phyloP scores from a whole-genome alignment of 441 rosid genomes.

The Croton setiger region DNA sequence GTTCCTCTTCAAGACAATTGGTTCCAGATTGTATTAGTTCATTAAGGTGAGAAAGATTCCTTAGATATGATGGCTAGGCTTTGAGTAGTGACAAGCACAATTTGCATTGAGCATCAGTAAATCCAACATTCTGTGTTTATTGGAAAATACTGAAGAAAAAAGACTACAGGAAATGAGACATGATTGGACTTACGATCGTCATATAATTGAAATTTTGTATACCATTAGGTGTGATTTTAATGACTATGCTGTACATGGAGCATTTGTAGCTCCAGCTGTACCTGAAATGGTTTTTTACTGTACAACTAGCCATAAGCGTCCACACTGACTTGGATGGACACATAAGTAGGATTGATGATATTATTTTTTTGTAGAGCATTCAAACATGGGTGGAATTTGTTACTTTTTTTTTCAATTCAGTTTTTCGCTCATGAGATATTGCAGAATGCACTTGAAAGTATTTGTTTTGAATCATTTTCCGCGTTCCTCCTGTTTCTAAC shows the following conservation, averaged over 20 bases:
- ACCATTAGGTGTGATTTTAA: conserved; percentile 9
- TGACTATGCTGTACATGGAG: conserved; percentile 15
- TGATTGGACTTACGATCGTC: neutral
- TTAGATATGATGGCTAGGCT: conserved; percentile 11
- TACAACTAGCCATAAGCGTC: conserved; percentile 13
- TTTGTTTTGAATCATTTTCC: neutral
- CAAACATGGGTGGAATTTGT: neutral
- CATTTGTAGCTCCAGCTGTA: neutral
- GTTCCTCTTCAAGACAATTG: conserved; percentile 38
- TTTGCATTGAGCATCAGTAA: neutral
- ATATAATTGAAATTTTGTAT: conserved; percentile 13
- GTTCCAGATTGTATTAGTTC: conserved; percentile 29
- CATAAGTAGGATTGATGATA: conserved; percentile 3
- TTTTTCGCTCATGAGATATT: conserved; percentile 6
- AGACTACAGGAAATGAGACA: conserved; percentile 3
- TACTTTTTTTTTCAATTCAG: neutral
- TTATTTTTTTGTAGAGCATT: conserved; percentile 9
- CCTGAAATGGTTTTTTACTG: neutral
- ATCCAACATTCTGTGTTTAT: conserved; percentile 2
- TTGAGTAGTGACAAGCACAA: conserved; percentile 2
- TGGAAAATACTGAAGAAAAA: conserved; percentile 19
- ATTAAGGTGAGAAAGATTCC: conserved; percentile 40
- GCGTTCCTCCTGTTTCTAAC: neutral
- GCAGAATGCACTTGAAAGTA: neutral
- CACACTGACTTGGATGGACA: neutral